phyloP scores from a whole-genome alignment of 768 basidiomycete genomes.

The Hericium erinaceus region DNA sequence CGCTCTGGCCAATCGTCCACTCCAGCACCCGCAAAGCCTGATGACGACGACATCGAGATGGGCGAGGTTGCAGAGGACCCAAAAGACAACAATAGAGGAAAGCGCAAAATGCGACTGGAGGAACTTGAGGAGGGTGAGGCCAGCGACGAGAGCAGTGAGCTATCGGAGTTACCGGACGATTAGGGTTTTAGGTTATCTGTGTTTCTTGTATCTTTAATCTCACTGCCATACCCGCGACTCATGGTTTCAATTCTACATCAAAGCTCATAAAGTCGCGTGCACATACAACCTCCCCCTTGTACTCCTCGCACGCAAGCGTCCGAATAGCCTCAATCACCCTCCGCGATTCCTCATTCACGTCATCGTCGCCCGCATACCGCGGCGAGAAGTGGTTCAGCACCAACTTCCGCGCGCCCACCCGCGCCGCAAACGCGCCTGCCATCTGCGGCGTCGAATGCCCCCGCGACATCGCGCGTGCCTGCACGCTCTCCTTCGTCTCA shows the following conservation, averaged over 20 bases:
- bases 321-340: conserved; percentile 57
- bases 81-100: conserved; percentile 32
- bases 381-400: conserved; percentile 83
- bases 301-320: conserved; percentile 43
- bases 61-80: conserved; percentile 79
- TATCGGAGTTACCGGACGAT: conserved; percentile 68
- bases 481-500: conserved; percentile 55
- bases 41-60: conserved; percentile 76
- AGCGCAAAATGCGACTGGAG: conserved; percentile 47
- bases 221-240: conserved; percentile 1
- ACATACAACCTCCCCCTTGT: conserved; percentile 50
- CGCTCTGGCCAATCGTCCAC: conserved; percentile 5
- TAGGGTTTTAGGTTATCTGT: conserved; percentile 11
- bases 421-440: conserved; percentile 74
- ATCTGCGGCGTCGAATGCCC: conserved; percentile 92
- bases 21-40: conserved; percentile 13
- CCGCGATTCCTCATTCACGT: conserved; percentile 35
- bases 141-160: conserved; percentile 67
- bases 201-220: conserved; percentile 1
- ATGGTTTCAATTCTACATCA: conserved; percentile 35
- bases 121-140: conserved; percentile 85
- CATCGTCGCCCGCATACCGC: conserved; percentile 63
- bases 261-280: conserved; percentile 71
- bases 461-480: conserved; percentile 55
- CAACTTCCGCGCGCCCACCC: conserved; percentile 49